Evolutionary conservation across 1,284 basidiomycete species (phyloP), one percentile per base, ranked within the genome.

Genomic region (Lentinula novae-zelandiae): DNA sequence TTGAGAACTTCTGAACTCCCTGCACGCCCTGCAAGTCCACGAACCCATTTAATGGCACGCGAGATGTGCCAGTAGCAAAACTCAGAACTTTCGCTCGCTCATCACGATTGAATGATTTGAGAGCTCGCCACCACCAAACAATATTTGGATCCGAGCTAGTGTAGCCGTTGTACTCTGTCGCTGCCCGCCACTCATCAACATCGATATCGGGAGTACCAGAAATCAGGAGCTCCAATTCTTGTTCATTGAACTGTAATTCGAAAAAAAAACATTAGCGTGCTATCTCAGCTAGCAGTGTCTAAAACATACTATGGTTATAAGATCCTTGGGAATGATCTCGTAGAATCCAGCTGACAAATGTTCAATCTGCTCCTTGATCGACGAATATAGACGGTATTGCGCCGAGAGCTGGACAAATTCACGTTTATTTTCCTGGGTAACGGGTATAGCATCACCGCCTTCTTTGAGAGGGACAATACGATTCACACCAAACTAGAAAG

Each of bases 141-240:
- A 99, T 93, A 69, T 96, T 94, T 2, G 96, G 92, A 74, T 99
- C 96, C 3, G 89, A 90, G 67, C 89, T 85, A 8, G 81, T 83
- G 72, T 93, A 93, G 51, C 93, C 93, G 66, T 90, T 92, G 76
- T 95, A 91, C 72, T 95, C 94, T 1, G 94, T 96, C 27, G 96
- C 93, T 52, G 95, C 93, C 66, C 95, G 90, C 91, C 96, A 97
- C 74, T 98, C 96, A 72, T 99, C 96, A 3, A 98, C 95, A 67
- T 99, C 96, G 65, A 99, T 95, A 68, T 97, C 96, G n/a, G 96
- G 96, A 22, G 98, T 92, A 33, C 96, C 96, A 0, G 96, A 98
- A 67, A 98, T 98, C 52, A 98, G 82, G n/a, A 98, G 83, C 74
- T 99, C 97, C 46, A 99, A 85, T 72, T 99, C 97, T 77, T 97